phyloP scores from a whole-genome alignment of 2,329 filamentous ascomycete species.

The Penicillium psychrosexuale region DNA sequence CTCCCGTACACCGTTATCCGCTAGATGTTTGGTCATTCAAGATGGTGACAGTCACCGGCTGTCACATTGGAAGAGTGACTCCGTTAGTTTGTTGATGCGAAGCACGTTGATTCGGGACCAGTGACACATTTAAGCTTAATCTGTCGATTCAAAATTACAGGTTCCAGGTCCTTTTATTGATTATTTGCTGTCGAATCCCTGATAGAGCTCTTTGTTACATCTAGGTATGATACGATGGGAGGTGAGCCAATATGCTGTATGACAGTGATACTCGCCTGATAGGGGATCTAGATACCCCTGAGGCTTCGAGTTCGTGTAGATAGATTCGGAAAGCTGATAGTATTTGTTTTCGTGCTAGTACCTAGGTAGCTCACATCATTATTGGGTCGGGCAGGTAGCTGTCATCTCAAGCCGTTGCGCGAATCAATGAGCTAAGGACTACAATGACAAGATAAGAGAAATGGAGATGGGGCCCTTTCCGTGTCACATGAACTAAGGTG shows the following conservation, averaged over 20 bases:
- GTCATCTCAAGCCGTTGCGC: constrained; percentile 6
- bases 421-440: not conserved
- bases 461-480: not conserved
- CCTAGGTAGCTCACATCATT: constrained; percentile 6
- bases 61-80: not conserved
- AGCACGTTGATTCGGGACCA: not conserved
- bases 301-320: not conserved
- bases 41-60: not conserved
- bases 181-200: not conserved
- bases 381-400: constrained; percentile 13
- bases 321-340: constrained; percentile 6
- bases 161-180: not conserved
- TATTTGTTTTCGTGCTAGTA: constrained; percentile 6
- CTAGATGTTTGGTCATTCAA: not conserved
- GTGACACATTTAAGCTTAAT: constrained; percentile 1
- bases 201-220: not conserved
- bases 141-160: not conserved
- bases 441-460: not conserved
- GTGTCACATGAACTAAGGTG: constrained; percentile 9
- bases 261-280: not conserved
- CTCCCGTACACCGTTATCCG: not conserved
- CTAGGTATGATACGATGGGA: constrained; percentile 1
- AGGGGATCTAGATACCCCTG: constrained; percentile 3
- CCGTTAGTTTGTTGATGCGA: constrained; percentile 1
- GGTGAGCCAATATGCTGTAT: not conserved